These are phyloP conservation scores for Moesziomyces sp. DNA, from an alignment of 1,284 basidiomycete species.

Conservation along the genomic window DNA sequence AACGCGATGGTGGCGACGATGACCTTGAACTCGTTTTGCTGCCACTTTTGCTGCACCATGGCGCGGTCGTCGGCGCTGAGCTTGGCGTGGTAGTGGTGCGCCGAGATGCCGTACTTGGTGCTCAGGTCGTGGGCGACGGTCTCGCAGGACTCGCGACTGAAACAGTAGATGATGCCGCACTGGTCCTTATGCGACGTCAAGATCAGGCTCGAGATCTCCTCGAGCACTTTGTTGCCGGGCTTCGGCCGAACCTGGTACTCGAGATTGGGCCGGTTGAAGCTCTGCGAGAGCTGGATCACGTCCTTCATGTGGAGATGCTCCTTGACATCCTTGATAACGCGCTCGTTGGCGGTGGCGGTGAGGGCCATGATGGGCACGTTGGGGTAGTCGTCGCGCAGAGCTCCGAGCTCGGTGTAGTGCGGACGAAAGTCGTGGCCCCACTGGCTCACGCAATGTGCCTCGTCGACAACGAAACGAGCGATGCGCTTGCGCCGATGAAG, in stretches of 20 bases:
- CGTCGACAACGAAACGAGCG: constrained; percentile 93
- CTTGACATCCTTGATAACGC: constrained; percentile 83
- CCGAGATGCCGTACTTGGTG: constrained; percentile 74
- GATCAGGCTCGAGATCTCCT: constrained; percentile 81
- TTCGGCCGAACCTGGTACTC: constrained; percentile 77
- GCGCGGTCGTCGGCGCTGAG: constrained; percentile 77
- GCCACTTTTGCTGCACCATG: constrained; percentile 79
- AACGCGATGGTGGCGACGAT: constrained; percentile 89
- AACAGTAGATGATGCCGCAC: constrained; percentile 89
- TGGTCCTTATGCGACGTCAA: constrained; percentile 73
- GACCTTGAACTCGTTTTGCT: constrained; percentile 77
- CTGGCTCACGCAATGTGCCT: constrained; percentile 88
- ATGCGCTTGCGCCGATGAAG: constrained; percentile 75
- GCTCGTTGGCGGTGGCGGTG: constrained; percentile 88
- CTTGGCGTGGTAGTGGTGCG: constrained; percentile 87
- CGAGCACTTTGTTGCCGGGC: constrained; percentile 71
- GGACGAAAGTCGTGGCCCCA: constrained; percentile 86
- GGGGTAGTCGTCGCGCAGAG: constrained; percentile 79
- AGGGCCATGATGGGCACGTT: constrained; percentile 91
- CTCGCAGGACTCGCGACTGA: constrained; percentile 80
- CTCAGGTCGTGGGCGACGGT: constrained; percentile 78
- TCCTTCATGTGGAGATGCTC: constrained; percentile 75
- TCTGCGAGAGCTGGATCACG: constrained; percentile 72
- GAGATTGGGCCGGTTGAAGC: constrained; percentile 92
- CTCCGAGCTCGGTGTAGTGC: constrained; percentile 73